Evolutionary conservation across 2,329 filamentous ascomycete genomes (phyloP).

Genomic region (Calonectria fujianensis): DNA sequence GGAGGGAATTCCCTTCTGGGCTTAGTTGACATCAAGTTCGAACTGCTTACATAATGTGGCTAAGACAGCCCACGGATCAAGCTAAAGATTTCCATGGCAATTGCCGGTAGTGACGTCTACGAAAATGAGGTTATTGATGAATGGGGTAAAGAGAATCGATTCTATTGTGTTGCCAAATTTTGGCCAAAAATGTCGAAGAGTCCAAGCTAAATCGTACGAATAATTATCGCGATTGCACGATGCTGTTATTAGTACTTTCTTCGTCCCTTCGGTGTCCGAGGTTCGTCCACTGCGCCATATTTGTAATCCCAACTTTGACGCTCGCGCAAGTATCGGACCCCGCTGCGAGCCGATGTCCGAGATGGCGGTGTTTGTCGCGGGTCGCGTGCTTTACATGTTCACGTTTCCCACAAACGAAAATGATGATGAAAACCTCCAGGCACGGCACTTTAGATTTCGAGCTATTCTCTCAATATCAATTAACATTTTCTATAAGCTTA

Average conservation of each 20-base stretch:
- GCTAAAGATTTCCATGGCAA: too few relatives aligned
- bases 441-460: background rate
- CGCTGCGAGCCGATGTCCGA: background rate
- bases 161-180: background rate
- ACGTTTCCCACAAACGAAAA: background rate
- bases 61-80: background rate
- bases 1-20: background rate
- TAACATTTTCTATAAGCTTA: background rate
- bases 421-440: background rate
- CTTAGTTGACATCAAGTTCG: background rate
- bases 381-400: background rate
- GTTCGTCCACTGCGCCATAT: background rate
- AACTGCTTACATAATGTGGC: background rate
- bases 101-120: background rate
- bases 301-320: background rate
- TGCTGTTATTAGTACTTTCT: background rate
- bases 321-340: background rate
- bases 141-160: background rate
- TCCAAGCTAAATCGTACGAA: background rate
- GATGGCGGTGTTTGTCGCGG: background rate
- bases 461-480: background rate
- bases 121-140: background rate
- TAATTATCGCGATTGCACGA: background rate
- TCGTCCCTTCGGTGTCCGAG: constrained; percentile 12
- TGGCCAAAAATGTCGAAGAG: background rate